phyloP scores from a whole-genome alignment of 2,329 filamentous ascomycete genomes.

The Pseudohalonectria lignicola region DNA sequence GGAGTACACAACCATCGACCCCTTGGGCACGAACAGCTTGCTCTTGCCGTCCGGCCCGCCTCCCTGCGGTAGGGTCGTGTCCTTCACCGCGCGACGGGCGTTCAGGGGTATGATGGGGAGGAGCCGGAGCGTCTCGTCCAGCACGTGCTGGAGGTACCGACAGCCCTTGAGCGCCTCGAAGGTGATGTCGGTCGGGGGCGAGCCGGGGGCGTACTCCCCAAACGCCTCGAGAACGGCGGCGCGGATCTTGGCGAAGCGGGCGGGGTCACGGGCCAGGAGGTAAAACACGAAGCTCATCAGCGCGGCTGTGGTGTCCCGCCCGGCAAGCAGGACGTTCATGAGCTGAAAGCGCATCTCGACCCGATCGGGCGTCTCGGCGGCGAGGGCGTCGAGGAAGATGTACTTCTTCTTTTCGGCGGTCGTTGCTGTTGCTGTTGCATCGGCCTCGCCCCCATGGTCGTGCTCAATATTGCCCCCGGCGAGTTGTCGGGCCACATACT shows the following conservation, averaged over 20 bases:
- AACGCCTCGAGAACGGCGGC: not conserved
- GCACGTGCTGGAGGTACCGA: constrained; percentile 62
- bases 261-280: not conserved
- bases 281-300: not conserved
- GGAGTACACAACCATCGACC: constrained; percentile 22
- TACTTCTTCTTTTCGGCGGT: too few relatives aligned
- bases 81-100: not conserved
- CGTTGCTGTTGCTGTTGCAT: not conserved
- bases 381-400: not conserved
- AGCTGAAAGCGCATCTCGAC: not conserved
- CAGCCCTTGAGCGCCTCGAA: constrained; percentile 66
- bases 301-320: not conserved
- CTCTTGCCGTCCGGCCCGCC: constrained; percentile 28
- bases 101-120: constrained; percentile 3
- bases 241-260: not conserved
- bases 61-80: constrained; percentile 31
- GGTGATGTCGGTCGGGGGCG: constrained; percentile 47
- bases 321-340: constrained; percentile 1
- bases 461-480: too few relatives aligned
- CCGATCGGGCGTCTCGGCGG: not conserved
- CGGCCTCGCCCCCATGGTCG: too few relatives aligned
- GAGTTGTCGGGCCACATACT: not conserved
- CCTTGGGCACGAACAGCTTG: constrained; percentile 31
- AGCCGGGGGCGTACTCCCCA: constrained; percentile 15
- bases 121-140: constrained; percentile 47